These are phyloP conservation scores for Zygnema cylindricum DNA, from an alignment of 139 green algal species.

Conservation along the genomic window DNA sequence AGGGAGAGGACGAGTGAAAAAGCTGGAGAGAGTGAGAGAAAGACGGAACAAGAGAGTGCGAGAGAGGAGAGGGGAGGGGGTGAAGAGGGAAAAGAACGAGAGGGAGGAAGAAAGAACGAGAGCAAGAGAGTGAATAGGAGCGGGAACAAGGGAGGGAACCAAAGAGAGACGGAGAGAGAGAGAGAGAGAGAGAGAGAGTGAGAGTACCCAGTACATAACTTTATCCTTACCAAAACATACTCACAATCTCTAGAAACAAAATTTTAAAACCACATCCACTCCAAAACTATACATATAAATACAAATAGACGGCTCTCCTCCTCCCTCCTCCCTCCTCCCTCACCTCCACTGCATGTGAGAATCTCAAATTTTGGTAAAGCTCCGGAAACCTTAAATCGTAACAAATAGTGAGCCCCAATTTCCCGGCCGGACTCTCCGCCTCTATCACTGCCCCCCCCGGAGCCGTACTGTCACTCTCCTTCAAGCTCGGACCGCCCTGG, in stretches of 20 bases:
- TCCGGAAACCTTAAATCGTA: slow-evolving; percentile 97
- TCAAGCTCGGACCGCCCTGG: slow-evolving; percentile 81
- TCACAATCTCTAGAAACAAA: no score
- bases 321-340: no score
- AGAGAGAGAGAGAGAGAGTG: slow-evolving; percentile 2
- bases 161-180: slow-evolving; percentile 17
- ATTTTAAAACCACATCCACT: no score
- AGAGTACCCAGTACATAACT: slow-evolving; percentile 27
- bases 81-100: not conserved
- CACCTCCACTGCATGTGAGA: slow-evolving; percentile 55
- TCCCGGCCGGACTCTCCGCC: slow-evolving; percentile 78
- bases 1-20: not conserved
- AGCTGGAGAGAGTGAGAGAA: not conserved
- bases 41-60: not conserved
- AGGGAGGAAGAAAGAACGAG: not conserved
- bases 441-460: slow-evolving; percentile 70
- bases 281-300: no score
- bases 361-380: slow-evolving; percentile 85
- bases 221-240: no score
- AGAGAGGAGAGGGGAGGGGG: not conserved
- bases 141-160: not conserved
- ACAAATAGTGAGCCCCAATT: slow-evolving; percentile 86
- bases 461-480: slow-evolving; percentile 72
- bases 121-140: not conserved
- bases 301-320: no score